phyloP scores from a whole-genome alignment of 1,284 basidiomycete genomes.

The Tilletiopsis washingtonensis region DNA sequence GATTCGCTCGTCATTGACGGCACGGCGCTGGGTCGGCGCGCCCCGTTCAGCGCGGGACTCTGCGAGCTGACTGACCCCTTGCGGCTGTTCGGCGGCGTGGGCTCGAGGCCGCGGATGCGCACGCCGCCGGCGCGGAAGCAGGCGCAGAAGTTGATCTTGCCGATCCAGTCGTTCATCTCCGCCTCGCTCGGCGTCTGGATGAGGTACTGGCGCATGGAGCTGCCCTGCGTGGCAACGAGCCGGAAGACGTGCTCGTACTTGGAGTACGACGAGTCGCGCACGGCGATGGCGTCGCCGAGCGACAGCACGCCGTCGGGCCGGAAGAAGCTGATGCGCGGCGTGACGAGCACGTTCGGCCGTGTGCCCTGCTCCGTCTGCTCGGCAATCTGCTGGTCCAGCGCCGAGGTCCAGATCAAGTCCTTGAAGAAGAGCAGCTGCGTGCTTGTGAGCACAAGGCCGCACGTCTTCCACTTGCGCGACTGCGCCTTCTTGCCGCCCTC shows the following conservation, averaged over 20 bases:
- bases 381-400: constrained; percentile 56
- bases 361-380: constrained; percentile 18
- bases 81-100: constrained; percentile 6
- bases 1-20: neutral
- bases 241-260: constrained; percentile 70
- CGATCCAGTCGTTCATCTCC: constrained; percentile 86
- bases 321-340: constrained; percentile 58
- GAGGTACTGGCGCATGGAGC: constrained; percentile 66
- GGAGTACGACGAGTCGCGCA: constrained; percentile 27
- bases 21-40: neutral
- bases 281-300: constrained; percentile 50
- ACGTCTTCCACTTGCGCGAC: constrained; percentile 79
- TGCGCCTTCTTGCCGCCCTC: constrained; percentile 68
- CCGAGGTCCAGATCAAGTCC: constrained; percentile 62
- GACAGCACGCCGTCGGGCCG: constrained; percentile 81
- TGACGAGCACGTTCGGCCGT: constrained; percentile 45
- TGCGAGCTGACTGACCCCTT: too few relatives aligned
- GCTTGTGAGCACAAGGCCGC: constrained; percentile 76
- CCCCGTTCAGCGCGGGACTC: neutral
- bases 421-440: constrained; percentile 89
- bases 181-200: constrained; percentile 65
- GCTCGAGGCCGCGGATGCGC: constrained; percentile 61
- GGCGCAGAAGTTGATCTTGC: constrained; percentile 86
- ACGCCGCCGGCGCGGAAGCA: constrained; percentile 81
- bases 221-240: constrained; percentile 55